Evolutionary conservation across 2,329 filamentous ascomycete genomes (phyloP).

Genomic region (Aspergillus piperis): DNA sequence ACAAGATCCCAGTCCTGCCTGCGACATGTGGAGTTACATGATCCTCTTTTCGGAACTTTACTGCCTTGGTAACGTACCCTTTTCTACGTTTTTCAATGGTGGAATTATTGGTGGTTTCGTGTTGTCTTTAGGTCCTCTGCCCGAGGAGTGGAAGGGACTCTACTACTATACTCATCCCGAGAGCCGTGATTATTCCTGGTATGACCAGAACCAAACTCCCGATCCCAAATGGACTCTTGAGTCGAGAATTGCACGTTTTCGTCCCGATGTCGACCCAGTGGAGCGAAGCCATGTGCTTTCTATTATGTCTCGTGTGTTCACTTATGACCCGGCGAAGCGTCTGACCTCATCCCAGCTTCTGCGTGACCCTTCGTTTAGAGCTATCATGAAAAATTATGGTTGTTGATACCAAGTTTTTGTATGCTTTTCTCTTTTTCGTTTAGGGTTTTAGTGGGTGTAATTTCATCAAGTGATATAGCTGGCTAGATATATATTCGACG

Average conservation of each 20-base stretch:
- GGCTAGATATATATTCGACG: too few relatives aligned
- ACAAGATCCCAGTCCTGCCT: constrained; percentile 26
- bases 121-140: constrained; percentile 26
- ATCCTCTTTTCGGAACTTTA: constrained; percentile 30
- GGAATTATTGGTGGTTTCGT: constrained; percentile 25
- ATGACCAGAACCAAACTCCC: constrained; percentile 25
- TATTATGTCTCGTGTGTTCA: constrained; percentile 29
- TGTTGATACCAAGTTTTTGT: constrained; percentile 18
- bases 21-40: constrained; percentile 38
- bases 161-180: constrained; percentile 17
- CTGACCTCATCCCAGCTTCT: constrained; percentile 30
- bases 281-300: constrained; percentile 25
- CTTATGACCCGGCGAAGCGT: constrained; percentile 26
- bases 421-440: too few relatives aligned
- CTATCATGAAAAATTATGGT: constrained; percentile 32
- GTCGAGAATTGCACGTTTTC: constrained; percentile 16
- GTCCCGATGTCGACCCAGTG: constrained; percentile 22
- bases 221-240: constrained; percentile 12
- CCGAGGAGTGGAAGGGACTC: constrained; percentile 27
- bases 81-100: constrained; percentile 15
- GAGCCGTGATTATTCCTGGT: constrained; percentile 30
- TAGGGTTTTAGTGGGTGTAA: too few relatives aligned
- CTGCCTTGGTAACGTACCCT: constrained; percentile 21
- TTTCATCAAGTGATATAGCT: too few relatives aligned
- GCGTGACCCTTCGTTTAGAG: constrained; percentile 31